phyloP scores from a whole-genome alignment of 2,329 filamentous ascomycete species.

The Aureobasidium melanogenum region DNA sequence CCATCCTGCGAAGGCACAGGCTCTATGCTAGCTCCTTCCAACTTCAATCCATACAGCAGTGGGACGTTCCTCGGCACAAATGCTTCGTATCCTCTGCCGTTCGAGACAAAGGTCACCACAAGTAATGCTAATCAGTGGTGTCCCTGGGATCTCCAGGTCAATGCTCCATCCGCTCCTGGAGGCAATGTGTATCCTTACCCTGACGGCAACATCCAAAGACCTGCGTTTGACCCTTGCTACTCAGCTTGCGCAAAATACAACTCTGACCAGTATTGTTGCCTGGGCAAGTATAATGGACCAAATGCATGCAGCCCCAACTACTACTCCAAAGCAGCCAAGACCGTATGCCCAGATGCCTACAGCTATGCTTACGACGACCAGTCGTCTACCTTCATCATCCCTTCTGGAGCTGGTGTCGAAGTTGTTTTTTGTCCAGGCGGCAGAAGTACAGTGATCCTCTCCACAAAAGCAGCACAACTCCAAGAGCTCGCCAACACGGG shows the following conservation, averaged over 20 bases:
- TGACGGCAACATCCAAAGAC: conserved; percentile 61
- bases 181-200: conserved; percentile 74
- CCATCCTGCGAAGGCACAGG: conserved; percentile 66
- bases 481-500: conserved; percentile 17
- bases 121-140: conserved; percentile 60
- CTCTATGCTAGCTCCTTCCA: conserved; percentile 44
- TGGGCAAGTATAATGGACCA: conserved; percentile 56
- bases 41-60: conserved; percentile 42
- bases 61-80: conserved; percentile 54
- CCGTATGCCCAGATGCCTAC: conserved; percentile 75
- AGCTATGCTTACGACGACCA: conserved; percentile 59
- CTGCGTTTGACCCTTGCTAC: conserved; percentile 67
- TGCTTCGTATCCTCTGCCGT: conserved; percentile 56
- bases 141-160: conserved; percentile 66
- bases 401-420: conserved; percentile 64
- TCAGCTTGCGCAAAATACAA: conserved; percentile 66
- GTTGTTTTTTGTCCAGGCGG: conserved; percentile 65
- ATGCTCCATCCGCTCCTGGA: conserved; percentile 59
- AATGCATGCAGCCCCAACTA: conserved; percentile 55
- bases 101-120: conserved; percentile 52
- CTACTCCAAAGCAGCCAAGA: conserved; percentile 63
- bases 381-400: conserved; percentile 49
- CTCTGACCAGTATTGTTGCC: conserved; percentile 63
- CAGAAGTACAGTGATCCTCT: conserved; percentile 41
- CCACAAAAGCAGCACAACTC: conserved; percentile 28